Evolutionary conservation across 495 filamentous ascomycete genomes (phyloP).

Genomic region (Talaromyces liani): DNA sequence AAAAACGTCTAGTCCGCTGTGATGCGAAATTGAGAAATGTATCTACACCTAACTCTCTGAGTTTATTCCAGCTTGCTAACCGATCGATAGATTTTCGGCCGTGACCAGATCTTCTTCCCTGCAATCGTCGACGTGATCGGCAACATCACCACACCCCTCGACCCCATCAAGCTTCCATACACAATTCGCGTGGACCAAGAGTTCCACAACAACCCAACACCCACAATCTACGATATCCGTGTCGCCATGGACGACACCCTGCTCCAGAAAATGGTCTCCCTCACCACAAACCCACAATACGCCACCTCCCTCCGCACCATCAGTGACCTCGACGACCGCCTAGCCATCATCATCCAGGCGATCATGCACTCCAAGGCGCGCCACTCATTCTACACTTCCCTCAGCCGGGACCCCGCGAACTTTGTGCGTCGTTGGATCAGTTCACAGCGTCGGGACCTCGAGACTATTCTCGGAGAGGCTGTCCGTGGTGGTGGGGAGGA

Average conservation of each 20-base stretch:
- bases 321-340: slow-evolving; percentile 67
- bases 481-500: slow-evolving; percentile 60
- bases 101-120: slow-evolving; percentile 82
- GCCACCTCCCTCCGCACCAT: slow-evolving; percentile 61
- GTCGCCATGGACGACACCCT: slow-evolving; percentile 82
- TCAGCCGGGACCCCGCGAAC: slow-evolving; percentile 71
- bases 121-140: slow-evolving; percentile 68
- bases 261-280: slow-evolving; percentile 54
- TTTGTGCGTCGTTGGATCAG: slow-evolving; percentile 81
- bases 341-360: slow-evolving; percentile 71
- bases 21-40: slow-evolving; percentile 74
- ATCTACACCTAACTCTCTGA: slow-evolving; percentile 10
- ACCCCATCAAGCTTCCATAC: slow-evolving; percentile 80
- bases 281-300: slow-evolving; percentile 46
- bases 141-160: slow-evolving; percentile 66
- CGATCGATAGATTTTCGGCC: slow-evolving; percentile 58
- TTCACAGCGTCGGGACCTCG: slow-evolving; percentile 82
- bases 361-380: slow-evolving; percentile 74
- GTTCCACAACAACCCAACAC: slow-evolving; percentile 55
- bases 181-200: slow-evolving; percentile 89
- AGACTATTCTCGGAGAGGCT: slow-evolving; percentile 80
- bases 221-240: slow-evolving; percentile 82
- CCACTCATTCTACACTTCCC: slow-evolving; percentile 69
- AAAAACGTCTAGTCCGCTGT: slow-evolving; percentile 84
- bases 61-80: background rate